A percentile compares a stretch with the other conserved stretches of the same genome.
Evolutionary conservation across 129 eudicot species (phyloP).

Genomic region (Mikania micrantha): DNA sequence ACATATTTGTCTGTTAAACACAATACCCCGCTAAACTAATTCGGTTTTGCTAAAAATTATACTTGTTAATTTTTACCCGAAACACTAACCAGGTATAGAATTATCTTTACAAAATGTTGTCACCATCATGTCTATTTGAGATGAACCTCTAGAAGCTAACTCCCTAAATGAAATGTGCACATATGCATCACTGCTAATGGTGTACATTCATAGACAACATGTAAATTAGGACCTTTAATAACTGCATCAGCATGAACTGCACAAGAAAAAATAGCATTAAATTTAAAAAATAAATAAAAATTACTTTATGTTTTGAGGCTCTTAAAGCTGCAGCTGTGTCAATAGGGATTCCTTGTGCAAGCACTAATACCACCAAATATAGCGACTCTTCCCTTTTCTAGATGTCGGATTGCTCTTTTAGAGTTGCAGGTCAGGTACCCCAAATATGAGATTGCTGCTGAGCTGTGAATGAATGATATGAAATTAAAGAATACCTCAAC

Average conservation of each 20-base stretch:
- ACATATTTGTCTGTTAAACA: too few species aligned
- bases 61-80: too few species aligned
- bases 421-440: constrained; percentile 1
- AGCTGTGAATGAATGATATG: neutral
- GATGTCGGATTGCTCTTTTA: constrained; percentile 74
- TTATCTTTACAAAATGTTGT: constrained; percentile 75
- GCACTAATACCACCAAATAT: constrained; percentile 95
- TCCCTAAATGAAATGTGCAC: constrained; percentile 86
- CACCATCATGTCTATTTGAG: constrained; percentile 87
- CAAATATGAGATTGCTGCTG: neutral
- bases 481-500: constrained; percentile 50
- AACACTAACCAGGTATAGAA: constrained; percentile 56
- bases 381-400: constrained; percentile 92
- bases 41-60: too few species aligned
- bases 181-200: constrained; percentile 30
- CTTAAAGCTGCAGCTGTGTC: constrained; percentile 93
- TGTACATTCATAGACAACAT: constrained; percentile 48
- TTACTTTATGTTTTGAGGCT: constrained; percentile 71
- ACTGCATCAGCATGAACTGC: constrained; percentile 81
- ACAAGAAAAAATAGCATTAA: neutral
- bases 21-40: too few species aligned
- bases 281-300: neutral
- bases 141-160: constrained; percentile 55
- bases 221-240: constrained; percentile 56
- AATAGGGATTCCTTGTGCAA: constrained; percentile 86